Evolutionary conservation across 192 early-diverging fungal genomes (phyloP).

Genomic region (Umbelopsis sp.): DNA sequence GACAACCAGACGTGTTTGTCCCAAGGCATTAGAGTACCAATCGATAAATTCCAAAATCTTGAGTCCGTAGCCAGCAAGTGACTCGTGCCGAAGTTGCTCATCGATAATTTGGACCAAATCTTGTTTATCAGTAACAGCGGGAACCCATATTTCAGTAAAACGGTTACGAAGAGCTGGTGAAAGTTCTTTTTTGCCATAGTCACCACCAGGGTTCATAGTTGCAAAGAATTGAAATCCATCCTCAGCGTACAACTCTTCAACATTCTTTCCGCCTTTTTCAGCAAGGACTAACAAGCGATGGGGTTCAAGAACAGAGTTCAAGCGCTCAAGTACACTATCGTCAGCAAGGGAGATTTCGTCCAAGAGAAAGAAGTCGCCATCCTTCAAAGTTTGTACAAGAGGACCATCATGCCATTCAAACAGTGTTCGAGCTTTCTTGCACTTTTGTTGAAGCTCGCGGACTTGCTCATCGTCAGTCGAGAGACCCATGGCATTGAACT

Average conservation of each 20-base stretch:
- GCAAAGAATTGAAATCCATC: conserved; percentile 89
- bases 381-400: conserved; percentile 84
- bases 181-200: conserved; percentile 98
- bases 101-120: conserved; percentile 74
- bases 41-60: conserved; percentile 82
- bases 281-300: conserved; percentile 82
- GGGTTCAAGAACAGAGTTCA: conserved; percentile 95
- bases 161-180: conserved; percentile 96
- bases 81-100: conserved; percentile 47
- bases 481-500: conserved; percentile 23
- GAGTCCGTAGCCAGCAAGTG: conserved; percentile 44
- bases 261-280: conserved; percentile 79
- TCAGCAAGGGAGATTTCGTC: conserved; percentile 99
- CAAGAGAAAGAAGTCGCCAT: conserved; percentile 87
- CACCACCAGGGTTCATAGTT: conserved; percentile 99
- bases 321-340: conserved; percentile 95
- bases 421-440: conserved; percentile 56
- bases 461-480: conserved; percentile 17
- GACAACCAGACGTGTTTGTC: conserved; percentile 58
- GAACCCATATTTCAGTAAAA: conserved; percentile 98
- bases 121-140: conserved; percentile 72
- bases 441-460: conserved; percentile 16
- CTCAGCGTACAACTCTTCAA: conserved; percentile 69
- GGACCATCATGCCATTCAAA: conserved; percentile 99
- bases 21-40: conserved; percentile 69